phyloP scores from a whole-genome alignment of 2,329 filamentous ascomycete species.

The Alternaria longipes region DNA sequence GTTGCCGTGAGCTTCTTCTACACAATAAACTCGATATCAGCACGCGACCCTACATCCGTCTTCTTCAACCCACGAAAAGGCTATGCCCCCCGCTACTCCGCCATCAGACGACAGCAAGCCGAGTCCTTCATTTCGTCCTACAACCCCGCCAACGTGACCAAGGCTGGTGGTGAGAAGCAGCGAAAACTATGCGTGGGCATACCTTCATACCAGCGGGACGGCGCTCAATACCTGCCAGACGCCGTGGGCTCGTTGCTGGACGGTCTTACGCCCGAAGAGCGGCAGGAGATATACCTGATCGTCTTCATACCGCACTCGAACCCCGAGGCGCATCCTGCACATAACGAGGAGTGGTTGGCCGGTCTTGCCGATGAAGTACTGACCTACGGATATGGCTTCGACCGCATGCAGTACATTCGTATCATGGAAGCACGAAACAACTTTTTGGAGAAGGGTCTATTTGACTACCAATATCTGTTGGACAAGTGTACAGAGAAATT shows the following conservation, averaged over 20 bases:
- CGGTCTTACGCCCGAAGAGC: conserved; percentile 54
- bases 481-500: conserved; percentile 51
- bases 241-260: conserved; percentile 57
- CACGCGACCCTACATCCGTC: conserved; percentile 47
- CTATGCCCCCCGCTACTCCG: conserved; percentile 46
- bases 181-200: conserved; percentile 56
- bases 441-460: conserved; percentile 54
- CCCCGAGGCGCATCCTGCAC: conserved; percentile 54
- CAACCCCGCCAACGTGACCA: conserved; percentile 30
- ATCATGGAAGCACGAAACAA: conserved; percentile 41
- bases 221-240: conserved; percentile 53
- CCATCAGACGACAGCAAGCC: conserved; percentile 42
- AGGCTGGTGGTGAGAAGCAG: conserved; percentile 25
- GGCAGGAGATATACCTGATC: conserved; percentile 54
- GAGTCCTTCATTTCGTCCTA: conserved; percentile 36
- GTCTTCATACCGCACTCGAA: conserved; percentile 58
- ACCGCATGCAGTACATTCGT: conserved; percentile 47
- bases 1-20: conserved; percentile 32
- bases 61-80: conserved; percentile 48
- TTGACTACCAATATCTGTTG: conserved; percentile 57
- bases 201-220: conserved; percentile 53
- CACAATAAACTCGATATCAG: conserved; percentile 36
- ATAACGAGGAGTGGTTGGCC: conserved; percentile 53
- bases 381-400: conserved; percentile 50
- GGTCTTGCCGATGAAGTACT: conserved; percentile 54